phyloP scores from a whole-genome alignment of 2,329 filamentous ascomycete species.

The Fusarium sp. region DNA sequence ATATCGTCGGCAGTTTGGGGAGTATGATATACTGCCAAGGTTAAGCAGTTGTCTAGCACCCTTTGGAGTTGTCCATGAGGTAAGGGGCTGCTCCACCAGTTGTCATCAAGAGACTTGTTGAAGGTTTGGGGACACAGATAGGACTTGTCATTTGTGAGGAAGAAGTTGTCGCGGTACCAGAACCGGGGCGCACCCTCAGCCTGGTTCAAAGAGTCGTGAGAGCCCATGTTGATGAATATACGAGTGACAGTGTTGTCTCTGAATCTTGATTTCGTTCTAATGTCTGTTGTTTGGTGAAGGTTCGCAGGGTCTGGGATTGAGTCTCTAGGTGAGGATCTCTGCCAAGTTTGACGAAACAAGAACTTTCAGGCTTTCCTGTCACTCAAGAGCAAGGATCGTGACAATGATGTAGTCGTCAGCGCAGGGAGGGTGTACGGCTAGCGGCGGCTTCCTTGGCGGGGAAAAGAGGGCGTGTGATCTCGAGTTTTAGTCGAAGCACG shows the following conservation, averaged over 20 bases:
- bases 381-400: constrained; percentile 19
- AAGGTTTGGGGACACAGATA: constrained; percentile 69
- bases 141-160: constrained; percentile 73
- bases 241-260: constrained; percentile 9
- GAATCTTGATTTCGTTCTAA: background rate
- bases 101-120: constrained; percentile 69
- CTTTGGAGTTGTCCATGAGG: constrained; percentile 64
- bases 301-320: background rate
- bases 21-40: constrained; percentile 70
- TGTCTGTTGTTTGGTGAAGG: constrained; percentile 1
- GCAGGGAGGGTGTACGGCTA: constrained; percentile 44
- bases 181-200: constrained; percentile 56
- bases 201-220: constrained; percentile 46
- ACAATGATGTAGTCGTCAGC: constrained; percentile 44
- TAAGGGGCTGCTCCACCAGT: constrained; percentile 73
- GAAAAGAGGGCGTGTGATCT: constrained; percentile 45
- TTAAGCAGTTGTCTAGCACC: constrained; percentile 71
- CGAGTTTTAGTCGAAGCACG: constrained; percentile 30
- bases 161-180: constrained; percentile 69
- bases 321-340: background rate
- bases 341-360: constrained; percentile 4
- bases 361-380: constrained; percentile 9
- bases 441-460: constrained; percentile 42
- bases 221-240: constrained; percentile 47
- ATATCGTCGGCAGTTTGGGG: constrained; percentile 58